Conservation (phyloP, 1,284 basidiomycete species). For the Psilocybe mexicana region DNA sequence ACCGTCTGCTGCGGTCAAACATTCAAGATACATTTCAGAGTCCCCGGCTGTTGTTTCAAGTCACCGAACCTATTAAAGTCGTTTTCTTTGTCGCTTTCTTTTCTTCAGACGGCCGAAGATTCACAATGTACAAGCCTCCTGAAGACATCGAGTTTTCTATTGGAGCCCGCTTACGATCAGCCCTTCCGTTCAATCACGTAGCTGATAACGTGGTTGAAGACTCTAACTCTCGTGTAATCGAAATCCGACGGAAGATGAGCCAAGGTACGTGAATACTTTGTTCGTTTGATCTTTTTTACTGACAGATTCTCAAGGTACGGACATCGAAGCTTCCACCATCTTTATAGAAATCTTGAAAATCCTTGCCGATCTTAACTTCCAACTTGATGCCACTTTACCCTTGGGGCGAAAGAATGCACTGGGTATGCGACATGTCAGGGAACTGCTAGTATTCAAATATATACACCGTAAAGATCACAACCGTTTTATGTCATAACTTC, state of each 20-base stretch:
- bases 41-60: constrained; percentile 62
- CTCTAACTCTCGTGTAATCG: constrained; percentile 47
- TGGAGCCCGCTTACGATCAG: constrained; percentile 42
- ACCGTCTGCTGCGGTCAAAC: neutral
- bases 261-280: constrained; percentile 33
- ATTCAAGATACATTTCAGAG: constrained; percentile 34
- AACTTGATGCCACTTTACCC: constrained; percentile 45
- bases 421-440: constrained; percentile 39
- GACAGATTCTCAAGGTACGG: constrained; percentile 21
- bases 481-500: neutral
- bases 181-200: constrained; percentile 51
- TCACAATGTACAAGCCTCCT: constrained; percentile 62
- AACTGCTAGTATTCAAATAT: constrained; percentile 47
- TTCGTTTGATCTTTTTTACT: neutral
- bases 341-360: constrained; percentile 46
- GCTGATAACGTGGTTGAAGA: constrained; percentile 49
- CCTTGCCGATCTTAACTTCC: constrained; percentile 39
- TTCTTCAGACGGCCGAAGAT: constrained; percentile 52
- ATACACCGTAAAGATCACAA: constrained; percentile 5
- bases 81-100: constrained; percentile 65
- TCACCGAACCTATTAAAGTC: constrained; percentile 39
- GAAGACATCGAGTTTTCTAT: constrained; percentile 49
- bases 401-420: constrained; percentile 42
- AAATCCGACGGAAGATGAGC: constrained; percentile 37
- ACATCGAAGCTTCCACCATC: constrained; percentile 37